A percentile compares a stretch with the other conserved stretches of the same genome.
phyloP scores from a whole-genome alignment of 108 stramenopile genomes.

The Cyclotella choctawhatcheeana region DNA sequence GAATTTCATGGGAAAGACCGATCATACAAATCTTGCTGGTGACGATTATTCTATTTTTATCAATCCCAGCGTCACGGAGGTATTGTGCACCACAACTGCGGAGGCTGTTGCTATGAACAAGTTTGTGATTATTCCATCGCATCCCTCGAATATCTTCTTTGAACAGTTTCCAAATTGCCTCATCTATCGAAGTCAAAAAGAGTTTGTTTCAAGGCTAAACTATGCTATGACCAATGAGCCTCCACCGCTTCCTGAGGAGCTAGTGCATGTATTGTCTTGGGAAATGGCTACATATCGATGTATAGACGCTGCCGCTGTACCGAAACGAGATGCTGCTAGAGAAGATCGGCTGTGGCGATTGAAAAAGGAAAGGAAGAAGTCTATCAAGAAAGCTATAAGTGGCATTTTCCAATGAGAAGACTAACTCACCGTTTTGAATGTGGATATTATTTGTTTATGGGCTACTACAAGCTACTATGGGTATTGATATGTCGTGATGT shows the following conservation, averaged over 20 bases:
- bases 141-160: slow-evolving; percentile 82
- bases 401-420: slow-evolving; percentile 27
- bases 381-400: slow-evolving; percentile 31
- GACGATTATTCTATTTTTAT: slow-evolving; percentile 76
- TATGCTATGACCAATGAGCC: slow-evolving; percentile 68
- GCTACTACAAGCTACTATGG: no score
- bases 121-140: slow-evolving; percentile 76
- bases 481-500: background rate
- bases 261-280: slow-evolving; percentile 62
- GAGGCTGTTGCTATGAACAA: slow-evolving; percentile 90
- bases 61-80: slow-evolving; percentile 81
- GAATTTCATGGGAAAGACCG: slow-evolving; percentile 63
- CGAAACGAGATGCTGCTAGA: slow-evolving; percentile 59
- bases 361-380: slow-evolving; percentile 29
- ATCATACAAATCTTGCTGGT: slow-evolving; percentile 59
- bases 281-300: slow-evolving; percentile 77
- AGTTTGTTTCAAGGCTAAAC: slow-evolving; percentile 59
- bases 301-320: slow-evolving; percentile 57
- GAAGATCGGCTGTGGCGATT: slow-evolving; percentile 49
- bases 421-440: no score
- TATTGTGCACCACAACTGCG: slow-evolving; percentile 86
- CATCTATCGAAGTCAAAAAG: slow-evolving; percentile 51
- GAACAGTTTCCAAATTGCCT: slow-evolving; percentile 79
- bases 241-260: slow-evolving; percentile 37
- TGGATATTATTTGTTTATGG: no score